phyloP scores from a whole-genome alignment of 257 asterid genomes.

The Hygrophila difformis region DNA sequence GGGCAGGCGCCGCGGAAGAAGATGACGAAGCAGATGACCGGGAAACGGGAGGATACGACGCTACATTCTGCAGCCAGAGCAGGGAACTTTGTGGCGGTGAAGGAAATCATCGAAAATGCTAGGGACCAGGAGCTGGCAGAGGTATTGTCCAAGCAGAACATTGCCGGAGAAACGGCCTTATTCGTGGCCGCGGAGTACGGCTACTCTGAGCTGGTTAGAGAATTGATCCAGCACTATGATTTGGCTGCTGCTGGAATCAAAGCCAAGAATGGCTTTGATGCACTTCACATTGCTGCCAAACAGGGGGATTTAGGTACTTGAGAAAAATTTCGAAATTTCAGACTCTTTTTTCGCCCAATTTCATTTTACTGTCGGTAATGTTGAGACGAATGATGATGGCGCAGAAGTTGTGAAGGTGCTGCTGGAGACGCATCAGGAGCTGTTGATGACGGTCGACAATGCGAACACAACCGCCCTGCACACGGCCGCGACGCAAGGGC shows the following conservation, averaged over 20 bases:
- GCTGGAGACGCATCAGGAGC: slow-evolving; percentile 50
- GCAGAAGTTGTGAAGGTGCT: slow-evolving; percentile 51
- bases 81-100: slow-evolving; percentile 27
- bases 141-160: slow-evolving; percentile 29
- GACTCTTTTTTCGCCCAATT: background rate
- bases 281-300: slow-evolving; percentile 56
- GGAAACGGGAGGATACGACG: slow-evolving; percentile 42
- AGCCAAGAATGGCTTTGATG: slow-evolving; percentile 53
- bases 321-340: no score
- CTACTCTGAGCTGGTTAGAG: slow-evolving; percentile 38
- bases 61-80: slow-evolving; percentile 49
- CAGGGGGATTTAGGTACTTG: slow-evolving; percentile 57
- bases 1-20: slow-evolving; percentile 36
- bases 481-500: slow-evolving; percentile 54
- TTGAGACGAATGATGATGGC: no score
- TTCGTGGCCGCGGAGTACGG: slow-evolving; percentile 53
- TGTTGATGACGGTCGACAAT: slow-evolving; percentile 45
- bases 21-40: slow-evolving; percentile 55
- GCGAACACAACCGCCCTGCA: slow-evolving; percentile 52
- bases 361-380: no score
- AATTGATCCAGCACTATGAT: slow-evolving; percentile 39
- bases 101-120: slow-evolving; percentile 22
- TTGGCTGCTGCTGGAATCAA: slow-evolving; percentile 40
- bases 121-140: slow-evolving; percentile 24
- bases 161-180: slow-evolving; percentile 46